phyloP scores from a whole-genome alignment of 2,329 filamentous ascomycete species.

The Hansfordia pulvinata region DNA sequence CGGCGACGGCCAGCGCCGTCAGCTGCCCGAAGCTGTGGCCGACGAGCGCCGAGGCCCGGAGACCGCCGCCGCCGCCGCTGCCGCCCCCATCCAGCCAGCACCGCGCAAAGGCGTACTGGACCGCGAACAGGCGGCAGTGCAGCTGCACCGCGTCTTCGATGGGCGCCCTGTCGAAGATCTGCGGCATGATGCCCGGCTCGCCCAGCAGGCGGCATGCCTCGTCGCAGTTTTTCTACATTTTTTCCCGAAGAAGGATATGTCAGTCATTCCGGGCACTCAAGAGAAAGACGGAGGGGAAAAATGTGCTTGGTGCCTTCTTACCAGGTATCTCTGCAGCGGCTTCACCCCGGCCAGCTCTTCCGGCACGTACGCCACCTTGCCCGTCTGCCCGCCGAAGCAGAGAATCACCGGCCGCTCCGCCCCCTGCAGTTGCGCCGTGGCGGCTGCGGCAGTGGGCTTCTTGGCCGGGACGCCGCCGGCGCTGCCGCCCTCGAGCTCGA shows the following conservation, averaged over 20 bases:
- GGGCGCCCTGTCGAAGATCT: constrained; percentile 14
- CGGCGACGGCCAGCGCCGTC: constrained; percentile 21
- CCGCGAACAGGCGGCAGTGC: constrained; percentile 24
- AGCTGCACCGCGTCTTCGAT: constrained; percentile 15
- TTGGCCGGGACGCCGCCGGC: neutral
- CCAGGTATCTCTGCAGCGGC: too few relatives aligned
- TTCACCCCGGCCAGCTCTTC: too few relatives aligned
- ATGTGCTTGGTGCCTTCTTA: too few relatives aligned
- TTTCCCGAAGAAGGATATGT: constrained; percentile 8
- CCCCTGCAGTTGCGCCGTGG: constrained; percentile 1
- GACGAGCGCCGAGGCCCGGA: constrained; percentile 14
- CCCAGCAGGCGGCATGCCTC: constrained; percentile 5
- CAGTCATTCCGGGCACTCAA: constrained; percentile 15
- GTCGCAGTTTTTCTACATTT: constrained; percentile 11
- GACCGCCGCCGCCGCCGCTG: too few relatives aligned
- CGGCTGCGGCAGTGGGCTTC: constrained; percentile 2
- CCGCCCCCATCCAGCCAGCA: constrained; percentile 24
- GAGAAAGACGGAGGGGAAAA: constrained; percentile 18
- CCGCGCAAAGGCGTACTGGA: constrained; percentile 21
- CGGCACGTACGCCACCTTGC: too few relatives aligned
- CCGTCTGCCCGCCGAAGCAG: constrained; percentile 21
- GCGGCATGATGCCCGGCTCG: constrained; percentile 13
- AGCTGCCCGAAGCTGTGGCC: constrained; percentile 29
- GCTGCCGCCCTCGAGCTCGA: too few relatives aligned
- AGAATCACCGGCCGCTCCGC: constrained; percentile 17